Conservation (phyloP, 1,139 yeast species). For the Saccharomyces pastorianus region DNA sequence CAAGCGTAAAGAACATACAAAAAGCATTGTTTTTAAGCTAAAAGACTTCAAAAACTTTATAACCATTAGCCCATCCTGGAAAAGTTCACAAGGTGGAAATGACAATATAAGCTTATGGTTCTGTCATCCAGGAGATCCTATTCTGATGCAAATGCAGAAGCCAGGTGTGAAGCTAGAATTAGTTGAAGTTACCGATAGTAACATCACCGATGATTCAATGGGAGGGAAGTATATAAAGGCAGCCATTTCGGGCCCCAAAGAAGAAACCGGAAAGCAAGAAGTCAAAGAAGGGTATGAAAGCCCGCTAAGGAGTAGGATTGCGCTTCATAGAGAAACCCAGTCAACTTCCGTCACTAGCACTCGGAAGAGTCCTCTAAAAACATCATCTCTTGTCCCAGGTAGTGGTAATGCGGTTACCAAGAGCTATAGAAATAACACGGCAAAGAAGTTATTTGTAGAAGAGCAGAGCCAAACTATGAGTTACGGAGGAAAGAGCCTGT, state of each 20-base stretch:
- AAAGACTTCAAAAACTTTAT: conserved; percentile 49
- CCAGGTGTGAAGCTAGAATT: conserved; percentile 29
- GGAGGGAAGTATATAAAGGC: background rate
- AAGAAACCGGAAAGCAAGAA: background rate
- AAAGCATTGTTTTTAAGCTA: conserved; percentile 36
- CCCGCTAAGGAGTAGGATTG: background rate
- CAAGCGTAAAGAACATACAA: conserved; percentile 14
- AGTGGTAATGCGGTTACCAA: background rate
- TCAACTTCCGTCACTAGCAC: background rate
- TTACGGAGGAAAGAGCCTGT: background rate
- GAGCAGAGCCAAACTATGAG: conserved; percentile 3
- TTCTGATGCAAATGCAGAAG: conserved; percentile 37
- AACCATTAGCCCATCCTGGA: conserved; percentile 30
- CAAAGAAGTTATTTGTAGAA: conserved; percentile 4
- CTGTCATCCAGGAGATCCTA: conserved; percentile 46
- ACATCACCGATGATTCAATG: conserved; percentile 1
- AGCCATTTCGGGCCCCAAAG: background rate
- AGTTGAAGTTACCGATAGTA: conserved; percentile 42
- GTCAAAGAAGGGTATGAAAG: background rate
- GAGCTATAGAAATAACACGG: conserved; percentile 1
- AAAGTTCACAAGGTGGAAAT: conserved; percentile 16
- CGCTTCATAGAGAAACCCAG: background rate
- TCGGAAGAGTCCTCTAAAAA: background rate
- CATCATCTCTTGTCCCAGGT: background rate
- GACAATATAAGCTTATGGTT: conserved; percentile 41